Evolutionary conservation across 2,329 filamentous ascomycete species (phyloP).

Genomic region (Berkeleyomyces basicola): DNA sequence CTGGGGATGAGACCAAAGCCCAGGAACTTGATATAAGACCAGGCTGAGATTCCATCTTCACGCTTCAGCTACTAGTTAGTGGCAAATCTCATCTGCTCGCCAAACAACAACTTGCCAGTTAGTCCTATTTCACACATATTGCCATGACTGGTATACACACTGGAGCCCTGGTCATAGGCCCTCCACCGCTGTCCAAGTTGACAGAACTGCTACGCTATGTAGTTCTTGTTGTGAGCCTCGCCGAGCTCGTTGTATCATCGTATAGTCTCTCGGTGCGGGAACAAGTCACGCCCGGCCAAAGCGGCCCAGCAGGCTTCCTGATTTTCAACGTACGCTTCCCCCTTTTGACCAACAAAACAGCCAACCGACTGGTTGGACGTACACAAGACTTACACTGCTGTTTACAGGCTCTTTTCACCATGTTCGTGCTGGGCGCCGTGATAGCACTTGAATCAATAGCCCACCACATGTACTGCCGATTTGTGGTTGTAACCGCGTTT

Average conservation of each 20-base stretch:
- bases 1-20: neutral
- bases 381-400: slow-evolving; percentile 8
- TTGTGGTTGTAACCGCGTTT: slow-evolving; percentile 23
- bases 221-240: slow-evolving; percentile 25
- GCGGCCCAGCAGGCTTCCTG: slow-evolving; percentile 26
- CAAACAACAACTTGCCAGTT: neutral
- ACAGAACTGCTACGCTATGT: slow-evolving; percentile 24
- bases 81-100: neutral
- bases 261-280: slow-evolving; percentile 25
- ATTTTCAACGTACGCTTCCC: slow-evolving; percentile 29
- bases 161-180: slow-evolving; percentile 24
- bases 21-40: neutral
- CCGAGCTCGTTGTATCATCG: slow-evolving; percentile 25
- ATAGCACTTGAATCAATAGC: slow-evolving; percentile 23
- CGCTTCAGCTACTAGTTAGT: neutral
- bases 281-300: slow-evolving; percentile 15
- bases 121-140: neutral
- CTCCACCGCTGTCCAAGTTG: slow-evolving; percentile 23
- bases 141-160: neutral
- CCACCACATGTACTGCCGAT: slow-evolving; percentile 24
- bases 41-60: neutral
- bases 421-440: slow-evolving; percentile 25
- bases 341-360: slow-evolving; percentile 14
- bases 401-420: slow-evolving; percentile 25
- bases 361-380: too few relatives aligned